These are phyloP conservation scores for Penicillium sp. DNA, from an alignment of 2,329 filamentous ascomycete species.

Conservation along the genomic window DNA sequence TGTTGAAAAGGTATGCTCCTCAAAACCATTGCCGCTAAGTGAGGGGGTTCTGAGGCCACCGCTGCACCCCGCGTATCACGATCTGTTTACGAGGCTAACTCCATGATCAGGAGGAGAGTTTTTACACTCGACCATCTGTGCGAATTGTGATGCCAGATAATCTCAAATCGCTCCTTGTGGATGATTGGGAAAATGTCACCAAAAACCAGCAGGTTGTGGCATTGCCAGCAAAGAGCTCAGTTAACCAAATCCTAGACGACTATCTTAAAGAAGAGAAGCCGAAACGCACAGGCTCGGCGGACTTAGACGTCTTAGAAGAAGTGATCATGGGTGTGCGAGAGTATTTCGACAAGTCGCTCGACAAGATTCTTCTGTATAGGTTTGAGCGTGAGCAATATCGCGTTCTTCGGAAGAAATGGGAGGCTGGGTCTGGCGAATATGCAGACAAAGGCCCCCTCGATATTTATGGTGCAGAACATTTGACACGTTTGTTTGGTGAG, in stretches of 20 bases:
- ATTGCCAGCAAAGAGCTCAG: constrained; percentile 76
- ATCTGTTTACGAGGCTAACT: constrained; percentile 9
- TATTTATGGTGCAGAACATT: constrained; percentile 90
- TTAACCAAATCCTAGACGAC: constrained; percentile 77
- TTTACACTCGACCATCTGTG: constrained; percentile 81
- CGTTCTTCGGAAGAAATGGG: constrained; percentile 74
- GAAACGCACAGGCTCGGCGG: constrained; percentile 67
- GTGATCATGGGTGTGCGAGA: constrained; percentile 83
- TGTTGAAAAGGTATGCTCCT: constrained; percentile 51
- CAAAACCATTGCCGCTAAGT: constrained; percentile 7
- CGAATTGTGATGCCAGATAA: constrained; percentile 85
- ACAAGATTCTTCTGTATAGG: constrained; percentile 88
- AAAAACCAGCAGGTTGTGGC: constrained; percentile 91
- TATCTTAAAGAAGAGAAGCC: constrained; percentile 74
- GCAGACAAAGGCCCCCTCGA: constrained; percentile 75
- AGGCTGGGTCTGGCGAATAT: constrained; percentile 64
- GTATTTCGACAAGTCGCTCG: constrained; percentile 91
- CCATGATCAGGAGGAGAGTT: constrained; percentile 76
- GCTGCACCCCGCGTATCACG: neutral
- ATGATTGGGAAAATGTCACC: constrained; percentile 98
- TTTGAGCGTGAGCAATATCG: constrained; percentile 91
- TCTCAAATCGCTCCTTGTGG: constrained; percentile 89
- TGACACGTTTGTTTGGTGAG: constrained; percentile 86
- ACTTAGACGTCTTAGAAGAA: constrained; percentile 87
- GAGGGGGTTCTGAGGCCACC: constrained; percentile 7